Percentiles rank a stretch among this genome's conserved stretches.
These are phyloP conservation scores for Hamigera avellanea DNA, from an alignment of 495 filamentous ascomycete species.

Conservation along the genomic window DNA sequence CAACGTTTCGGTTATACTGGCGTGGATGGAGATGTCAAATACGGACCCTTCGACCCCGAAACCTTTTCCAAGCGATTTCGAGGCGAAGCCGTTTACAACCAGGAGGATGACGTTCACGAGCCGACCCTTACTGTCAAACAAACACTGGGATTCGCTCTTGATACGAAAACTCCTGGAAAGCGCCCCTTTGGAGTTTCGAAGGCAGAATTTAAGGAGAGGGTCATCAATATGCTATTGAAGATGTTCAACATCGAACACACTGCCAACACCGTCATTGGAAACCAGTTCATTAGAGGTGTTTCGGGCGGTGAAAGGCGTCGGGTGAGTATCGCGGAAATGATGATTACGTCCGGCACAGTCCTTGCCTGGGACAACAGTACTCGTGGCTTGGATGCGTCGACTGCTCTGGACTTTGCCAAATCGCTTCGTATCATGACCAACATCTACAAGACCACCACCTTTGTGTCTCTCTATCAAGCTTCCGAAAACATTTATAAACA, in stretches of 20 bases:
- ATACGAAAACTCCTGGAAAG: conserved; percentile 68
- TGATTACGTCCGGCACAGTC: conserved; percentile 62
- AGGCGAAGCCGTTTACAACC: conserved; percentile 78
- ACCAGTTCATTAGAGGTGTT: conserved; percentile 71
- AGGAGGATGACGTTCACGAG: conserved; percentile 73
- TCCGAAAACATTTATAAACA: conserved; percentile 73
- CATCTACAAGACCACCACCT: conserved; percentile 67
- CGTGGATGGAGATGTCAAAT: conserved; percentile 67
- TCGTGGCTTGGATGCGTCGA: conserved; percentile 72
- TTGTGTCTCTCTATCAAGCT: conserved; percentile 75
- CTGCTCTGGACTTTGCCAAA: conserved; percentile 62
- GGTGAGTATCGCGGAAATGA: conserved; percentile 40
- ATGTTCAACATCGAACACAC: conserved; percentile 89
- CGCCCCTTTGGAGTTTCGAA: conserved; percentile 54
- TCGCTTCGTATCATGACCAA: conserved; percentile 68
- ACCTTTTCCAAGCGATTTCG: conserved; percentile 55
- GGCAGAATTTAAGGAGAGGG: conserved; percentile 56
- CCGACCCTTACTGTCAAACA: conserved; percentile 74
- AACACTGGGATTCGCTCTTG: conserved; percentile 73
- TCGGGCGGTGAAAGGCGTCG: conserved; percentile 76
- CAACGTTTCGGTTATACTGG: conserved; percentile 68
- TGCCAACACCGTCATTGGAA: conserved; percentile 68
- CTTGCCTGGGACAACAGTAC: conserved; percentile 79
- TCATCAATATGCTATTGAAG: conserved; percentile 59
- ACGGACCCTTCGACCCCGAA: conserved; percentile 56